phyloP scores from a whole-genome alignment of 2,329 filamentous ascomycete genomes.

The Colletotrichum nymphaeae region DNA sequence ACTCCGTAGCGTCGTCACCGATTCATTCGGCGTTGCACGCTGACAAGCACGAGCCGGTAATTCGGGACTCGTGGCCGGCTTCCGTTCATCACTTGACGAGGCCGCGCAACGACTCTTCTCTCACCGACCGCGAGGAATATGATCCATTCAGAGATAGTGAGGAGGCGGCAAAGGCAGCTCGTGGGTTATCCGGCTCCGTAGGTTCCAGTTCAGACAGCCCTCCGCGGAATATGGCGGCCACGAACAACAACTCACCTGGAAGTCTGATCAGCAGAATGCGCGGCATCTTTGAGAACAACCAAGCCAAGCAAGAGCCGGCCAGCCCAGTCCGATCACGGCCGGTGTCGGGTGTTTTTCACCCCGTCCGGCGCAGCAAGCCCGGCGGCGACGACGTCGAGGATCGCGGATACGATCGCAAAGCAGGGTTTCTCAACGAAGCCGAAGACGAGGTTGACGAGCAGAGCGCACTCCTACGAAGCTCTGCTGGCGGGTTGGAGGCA shows the following conservation, averaged over 20 bases:
- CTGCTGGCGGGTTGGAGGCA: conserved; percentile 31
- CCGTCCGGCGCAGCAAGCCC: conserved; percentile 26
- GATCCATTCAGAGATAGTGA: conserved; percentile 41
- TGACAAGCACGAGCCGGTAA: conserved; percentile 46
- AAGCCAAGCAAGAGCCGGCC: conserved; percentile 16
- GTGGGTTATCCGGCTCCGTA: conserved; percentile 1
- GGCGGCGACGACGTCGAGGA: conserved; percentile 38
- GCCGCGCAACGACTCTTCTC: conserved; percentile 39
- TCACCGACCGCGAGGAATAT: conserved; percentile 40
- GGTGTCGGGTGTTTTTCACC: conserved; percentile 40
- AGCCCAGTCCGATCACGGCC: conserved; percentile 40
- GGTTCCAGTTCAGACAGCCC: conserved; percentile 17
- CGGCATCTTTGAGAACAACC: conserved; percentile 50
- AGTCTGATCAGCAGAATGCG: conserved; percentile 54
- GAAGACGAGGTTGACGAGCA: conserved; percentile 42
- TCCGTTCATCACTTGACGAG: conserved; percentile 32
- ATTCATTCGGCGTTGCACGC: conserved; percentile 39
- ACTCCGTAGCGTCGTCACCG: conserved; percentile 47
- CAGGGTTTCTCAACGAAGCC: conserved; percentile 36
- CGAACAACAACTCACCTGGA: conserved; percentile 37
- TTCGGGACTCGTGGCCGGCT: conserved; percentile 46
- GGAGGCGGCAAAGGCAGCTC: conserved; percentile 20
- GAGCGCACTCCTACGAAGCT: conserved; percentile 43
- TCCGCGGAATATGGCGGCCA: conserved; percentile 13
- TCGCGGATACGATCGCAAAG: conserved; percentile 13